phyloP scores from a whole-genome alignment of 345 rosid genomes.

The Euphorbia pulcherrima region DNA sequence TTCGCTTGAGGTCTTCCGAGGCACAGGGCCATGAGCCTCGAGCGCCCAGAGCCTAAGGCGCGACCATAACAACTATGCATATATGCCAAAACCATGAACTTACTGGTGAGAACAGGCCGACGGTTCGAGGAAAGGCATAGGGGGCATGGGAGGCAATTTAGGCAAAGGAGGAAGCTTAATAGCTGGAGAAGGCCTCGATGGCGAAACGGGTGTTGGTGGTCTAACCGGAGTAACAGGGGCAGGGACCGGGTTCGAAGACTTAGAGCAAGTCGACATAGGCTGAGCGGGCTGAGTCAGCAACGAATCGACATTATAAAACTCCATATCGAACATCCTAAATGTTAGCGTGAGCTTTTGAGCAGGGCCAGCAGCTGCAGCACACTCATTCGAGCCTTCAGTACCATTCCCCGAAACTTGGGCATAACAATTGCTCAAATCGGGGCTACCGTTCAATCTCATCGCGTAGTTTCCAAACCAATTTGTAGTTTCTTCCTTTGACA shows the following conservation, averaged over 20 bases:
- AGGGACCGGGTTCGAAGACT: slow-evolving; percentile 24
- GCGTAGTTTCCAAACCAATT: slow-evolving; percentile 63
- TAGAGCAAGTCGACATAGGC: slow-evolving; percentile 64
- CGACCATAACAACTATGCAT: too few relatives aligned
- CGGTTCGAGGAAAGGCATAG: slow-evolving; percentile 51
- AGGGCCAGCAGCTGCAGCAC: slow-evolving; percentile 59
- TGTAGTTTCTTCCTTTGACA: slow-evolving; percentile 70
- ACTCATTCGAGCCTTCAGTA: slow-evolving; percentile 34
- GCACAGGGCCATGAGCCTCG: too few relatives aligned
- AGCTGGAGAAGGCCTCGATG: slow-evolving; percentile 36
- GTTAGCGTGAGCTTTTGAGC: slow-evolving; percentile 47
- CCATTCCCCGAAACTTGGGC: slow-evolving; percentile 55
- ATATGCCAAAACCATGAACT: slow-evolving; percentile 31
- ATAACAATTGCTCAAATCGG: slow-evolving; percentile 66
- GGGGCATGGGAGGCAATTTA: slow-evolving; percentile 47
- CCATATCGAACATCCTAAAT: slow-evolving; percentile 54
- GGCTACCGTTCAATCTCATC: slow-evolving; percentile 68
- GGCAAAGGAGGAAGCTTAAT: slow-evolving; percentile 54
- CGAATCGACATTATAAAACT: slow-evolving; percentile 46
- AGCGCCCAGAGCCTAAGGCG: too few relatives aligned
- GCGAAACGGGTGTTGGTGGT: slow-evolving; percentile 24
- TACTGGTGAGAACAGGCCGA: slow-evolving; percentile 81
- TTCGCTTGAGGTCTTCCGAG: too few relatives aligned
- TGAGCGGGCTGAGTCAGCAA: slow-evolving; percentile 67
- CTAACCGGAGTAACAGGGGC: slow-evolving; percentile 13